Base-by-base conservation (phyloP, 805 yeast species). In the Sugiyamaella lignohabitans region DNA sequence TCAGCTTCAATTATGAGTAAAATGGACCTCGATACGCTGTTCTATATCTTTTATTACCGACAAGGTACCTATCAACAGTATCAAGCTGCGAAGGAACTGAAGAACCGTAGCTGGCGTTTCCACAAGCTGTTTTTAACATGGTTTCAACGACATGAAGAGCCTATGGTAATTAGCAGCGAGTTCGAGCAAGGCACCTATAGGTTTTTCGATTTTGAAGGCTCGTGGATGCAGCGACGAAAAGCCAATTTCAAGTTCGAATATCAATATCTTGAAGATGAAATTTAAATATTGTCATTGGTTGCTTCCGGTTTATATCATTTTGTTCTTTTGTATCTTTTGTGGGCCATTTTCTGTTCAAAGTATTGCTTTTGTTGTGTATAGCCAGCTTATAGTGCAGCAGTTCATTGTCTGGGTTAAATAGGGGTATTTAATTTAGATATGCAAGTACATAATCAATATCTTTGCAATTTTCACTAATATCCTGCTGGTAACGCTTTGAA, bases 1-100 rank as follows among this genome's bases (percentile, higher is more conserved):
- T 79, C 81, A 52, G 72, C 80, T 14, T 70, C 72, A 45, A 65
- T 84, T 37, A 72, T 86, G 66, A 70, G 75, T 22, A 87, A 83
- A 57, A 76, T 91, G 58, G 95, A 87, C 59, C 71, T 80, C 27
- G 96, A 88, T 60, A 91, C 98, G 1, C 67, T 93, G 55, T 89
- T 91, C 56, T 93, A 86, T 71, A 84, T 91, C 43, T 93, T 93
- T 67, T 93, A 93, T 68, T 93, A 88, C 64, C 77, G 81, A 45
- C 84, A 79, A 56, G 86, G 83, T 22, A 73, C 82, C 16, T 82
- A 82, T 58, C 78, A 81, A 51, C 93, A 84, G 62, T 73, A 77
- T 52, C 67, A 80, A 47, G 85, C 96, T 3, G 94, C 96, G 1
- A 75, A 79, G 55, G 97, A 91, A 67, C 73, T 91, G 50, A 69